Evolutionary conservation across 768 basidiomycete species (phyloP).

Genomic region (Suillus alpinus): DNA sequence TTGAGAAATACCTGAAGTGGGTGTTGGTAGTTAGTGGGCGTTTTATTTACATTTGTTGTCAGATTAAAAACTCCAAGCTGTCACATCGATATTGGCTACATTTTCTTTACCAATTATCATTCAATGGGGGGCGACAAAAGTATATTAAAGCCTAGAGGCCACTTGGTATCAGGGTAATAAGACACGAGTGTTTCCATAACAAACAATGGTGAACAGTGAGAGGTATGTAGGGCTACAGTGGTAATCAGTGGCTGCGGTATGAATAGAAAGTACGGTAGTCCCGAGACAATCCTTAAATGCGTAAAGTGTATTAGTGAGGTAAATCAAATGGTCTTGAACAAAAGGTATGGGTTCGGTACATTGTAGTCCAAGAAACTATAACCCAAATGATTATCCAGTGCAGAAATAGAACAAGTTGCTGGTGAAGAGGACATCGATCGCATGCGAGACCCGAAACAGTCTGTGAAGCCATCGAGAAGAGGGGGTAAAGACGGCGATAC

Average conservation of each 20-base stretch:
- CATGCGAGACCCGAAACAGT: neutral
- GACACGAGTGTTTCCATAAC: neutral
- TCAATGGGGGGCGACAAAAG: neutral
- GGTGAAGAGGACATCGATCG: conserved; percentile 23
- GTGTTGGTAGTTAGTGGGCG: conserved; percentile 4
- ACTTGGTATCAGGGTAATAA: conserved; percentile 5
- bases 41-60: conserved; percentile 27
- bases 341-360: conserved; percentile 11
- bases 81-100: neutral
- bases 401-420: conserved; percentile 21
- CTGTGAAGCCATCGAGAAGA: neutral
- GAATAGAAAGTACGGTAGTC: conserved; percentile 1
- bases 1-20: neutral
- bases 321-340: conserved; percentile 19
- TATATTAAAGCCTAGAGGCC: neutral
- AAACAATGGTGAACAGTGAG: neutral
- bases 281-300: neutral
- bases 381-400: conserved; percentile 13
- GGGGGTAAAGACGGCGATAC: neutral
- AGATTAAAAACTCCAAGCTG: neutral
- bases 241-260: neutral
- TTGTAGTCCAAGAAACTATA: conserved; percentile 8
- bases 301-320: conserved; percentile 2
- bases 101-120: no score
- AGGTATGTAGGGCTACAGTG: conserved; percentile 2